These are phyloP conservation scores for Geranomyces variabilis DNA, from an alignment of 192 early-diverging fungal species.

Conservation along the genomic window DNA sequence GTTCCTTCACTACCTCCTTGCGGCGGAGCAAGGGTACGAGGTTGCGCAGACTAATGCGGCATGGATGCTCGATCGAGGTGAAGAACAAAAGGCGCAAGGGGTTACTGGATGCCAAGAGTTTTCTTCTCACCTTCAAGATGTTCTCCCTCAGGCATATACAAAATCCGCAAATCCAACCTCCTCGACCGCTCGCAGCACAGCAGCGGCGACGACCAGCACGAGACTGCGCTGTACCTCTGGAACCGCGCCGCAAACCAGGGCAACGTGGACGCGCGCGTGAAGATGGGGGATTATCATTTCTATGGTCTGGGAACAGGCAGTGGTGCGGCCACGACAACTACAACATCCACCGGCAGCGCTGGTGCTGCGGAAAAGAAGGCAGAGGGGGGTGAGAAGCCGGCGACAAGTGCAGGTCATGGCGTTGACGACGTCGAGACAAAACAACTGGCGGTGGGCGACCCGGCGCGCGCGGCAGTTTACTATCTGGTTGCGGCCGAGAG, in stretches of 20 bases:
- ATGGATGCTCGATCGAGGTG: slow-evolving; percentile 76
- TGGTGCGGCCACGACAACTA: neutral
- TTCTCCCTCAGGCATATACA: slow-evolving; percentile 14
- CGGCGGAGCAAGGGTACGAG: slow-evolving; percentile 89
- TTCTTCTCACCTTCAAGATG: neutral
- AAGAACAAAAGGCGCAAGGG: no score
- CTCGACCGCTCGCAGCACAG: neutral
- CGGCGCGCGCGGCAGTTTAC: slow-evolving; percentile 75
- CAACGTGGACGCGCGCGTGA: slow-evolving; percentile 85
- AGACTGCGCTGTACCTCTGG: slow-evolving; percentile 85
- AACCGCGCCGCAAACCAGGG: slow-evolving; percentile 92
- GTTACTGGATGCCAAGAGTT: neutral
- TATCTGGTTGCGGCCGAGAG: slow-evolving; percentile 83
- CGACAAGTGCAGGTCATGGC: no score
- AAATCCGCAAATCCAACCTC: slow-evolving; percentile 4
- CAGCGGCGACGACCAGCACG: slow-evolving; percentile 42
- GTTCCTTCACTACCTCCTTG: slow-evolving; percentile 73
- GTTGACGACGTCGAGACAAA: no score
- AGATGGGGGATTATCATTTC: slow-evolving; percentile 93
- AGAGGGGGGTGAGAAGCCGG: neutral
- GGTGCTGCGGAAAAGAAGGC: neutral
- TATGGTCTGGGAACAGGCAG: slow-evolving; percentile 70
- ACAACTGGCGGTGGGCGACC: slow-evolving; percentile 41
- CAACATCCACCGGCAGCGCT: neutral
- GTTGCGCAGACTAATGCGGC: slow-evolving; percentile 89